These are phyloP conservation scores for Fraxinus nigra DNA, from an alignment of 305 asterid genomes.

Conservation along the genomic window DNA sequence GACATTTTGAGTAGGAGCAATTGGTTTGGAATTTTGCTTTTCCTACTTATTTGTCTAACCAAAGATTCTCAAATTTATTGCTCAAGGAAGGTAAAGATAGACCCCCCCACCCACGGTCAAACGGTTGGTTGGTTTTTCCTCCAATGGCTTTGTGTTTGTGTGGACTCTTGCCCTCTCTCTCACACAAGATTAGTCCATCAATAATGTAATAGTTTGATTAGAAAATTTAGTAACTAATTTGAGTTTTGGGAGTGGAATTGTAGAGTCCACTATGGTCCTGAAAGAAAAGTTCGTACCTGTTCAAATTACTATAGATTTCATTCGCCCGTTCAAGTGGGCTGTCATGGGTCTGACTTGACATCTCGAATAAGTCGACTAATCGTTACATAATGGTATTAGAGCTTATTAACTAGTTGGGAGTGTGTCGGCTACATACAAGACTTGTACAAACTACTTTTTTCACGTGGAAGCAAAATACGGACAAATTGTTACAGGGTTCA, in stretches of 20 bases:
- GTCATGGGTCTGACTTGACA: background rate
- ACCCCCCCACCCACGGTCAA: conserved; percentile 45
- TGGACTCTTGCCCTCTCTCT: conserved; percentile 4
- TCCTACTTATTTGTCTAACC: conserved; percentile 18
- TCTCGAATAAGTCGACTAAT: background rate
- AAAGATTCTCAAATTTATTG: conserved; percentile 31
- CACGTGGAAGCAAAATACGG: background rate
- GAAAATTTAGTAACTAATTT: background rate
- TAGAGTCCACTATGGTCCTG: background rate
- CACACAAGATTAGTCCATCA: background rate
- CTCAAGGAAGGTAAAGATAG: conserved; percentile 12
- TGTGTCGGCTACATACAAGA: background rate
- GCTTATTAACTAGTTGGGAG: background rate
- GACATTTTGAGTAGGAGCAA: conserved; percentile 34
- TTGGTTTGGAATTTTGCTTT: conserved; percentile 35
- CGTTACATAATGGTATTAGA: background rate
- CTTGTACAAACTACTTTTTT: background rate
- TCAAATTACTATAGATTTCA: background rate
- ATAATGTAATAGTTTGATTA: background rate
- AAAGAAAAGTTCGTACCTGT: background rate
- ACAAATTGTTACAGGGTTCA: background rate
- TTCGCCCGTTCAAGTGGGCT: background rate
- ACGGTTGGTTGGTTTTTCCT: conserved; percentile 52
- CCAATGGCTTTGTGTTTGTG: conserved; percentile 29
- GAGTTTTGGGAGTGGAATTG: background rate